These are phyloP conservation scores for Penicillium macrosclerotiorum DNA, from an alignment of 495 filamentous ascomycete species.

Conservation along the genomic window DNA sequence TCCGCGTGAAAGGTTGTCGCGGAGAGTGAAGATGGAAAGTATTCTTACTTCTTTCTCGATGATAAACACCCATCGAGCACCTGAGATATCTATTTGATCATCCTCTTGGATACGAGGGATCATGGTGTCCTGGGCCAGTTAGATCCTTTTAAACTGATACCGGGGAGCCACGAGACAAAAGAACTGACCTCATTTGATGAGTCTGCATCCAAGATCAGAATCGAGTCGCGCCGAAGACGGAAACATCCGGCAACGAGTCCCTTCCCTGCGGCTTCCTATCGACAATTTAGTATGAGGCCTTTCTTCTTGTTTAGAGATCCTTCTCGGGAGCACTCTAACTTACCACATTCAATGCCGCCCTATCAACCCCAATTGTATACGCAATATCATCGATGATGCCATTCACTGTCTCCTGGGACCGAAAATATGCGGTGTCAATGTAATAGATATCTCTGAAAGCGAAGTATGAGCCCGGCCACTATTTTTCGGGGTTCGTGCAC, in stretches of 20 bases:
- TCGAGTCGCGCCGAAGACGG: slow-evolving; percentile 28
- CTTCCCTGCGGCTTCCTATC: slow-evolving; percentile 63
- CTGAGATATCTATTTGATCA: slow-evolving; percentile 50
- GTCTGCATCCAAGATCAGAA: slow-evolving; percentile 21
- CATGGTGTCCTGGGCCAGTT: slow-evolving; percentile 55
- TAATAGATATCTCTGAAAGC: slow-evolving; percentile 84
- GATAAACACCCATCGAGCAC: slow-evolving; percentile 70
- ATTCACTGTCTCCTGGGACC: slow-evolving; percentile 72
- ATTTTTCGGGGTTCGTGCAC: no score
- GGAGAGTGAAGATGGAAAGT: no score
- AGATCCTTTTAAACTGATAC: not conserved
- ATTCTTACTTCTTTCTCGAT: slow-evolving; percentile 83
- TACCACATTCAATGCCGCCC: slow-evolving; percentile 40
- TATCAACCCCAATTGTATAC: slow-evolving; percentile 55
- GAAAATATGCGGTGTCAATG: slow-evolving; percentile 75
- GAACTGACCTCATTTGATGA: slow-evolving; percentile 14
- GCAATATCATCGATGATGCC: slow-evolving; percentile 81
- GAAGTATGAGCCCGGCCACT: not conserved
- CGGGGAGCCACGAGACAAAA: not conserved
- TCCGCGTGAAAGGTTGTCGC: no score
- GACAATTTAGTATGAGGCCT: not conserved
- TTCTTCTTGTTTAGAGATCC: not conserved
- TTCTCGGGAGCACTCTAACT: slow-evolving; percentile 38
- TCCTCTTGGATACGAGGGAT: slow-evolving; percentile 60
- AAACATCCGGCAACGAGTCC: slow-evolving; percentile 63